Evolutionary conservation across 208 protist genomes (phyloP), one percentile per base, ranked within the genome.

Genomic region (Acanthamoeba healyi): DNA sequence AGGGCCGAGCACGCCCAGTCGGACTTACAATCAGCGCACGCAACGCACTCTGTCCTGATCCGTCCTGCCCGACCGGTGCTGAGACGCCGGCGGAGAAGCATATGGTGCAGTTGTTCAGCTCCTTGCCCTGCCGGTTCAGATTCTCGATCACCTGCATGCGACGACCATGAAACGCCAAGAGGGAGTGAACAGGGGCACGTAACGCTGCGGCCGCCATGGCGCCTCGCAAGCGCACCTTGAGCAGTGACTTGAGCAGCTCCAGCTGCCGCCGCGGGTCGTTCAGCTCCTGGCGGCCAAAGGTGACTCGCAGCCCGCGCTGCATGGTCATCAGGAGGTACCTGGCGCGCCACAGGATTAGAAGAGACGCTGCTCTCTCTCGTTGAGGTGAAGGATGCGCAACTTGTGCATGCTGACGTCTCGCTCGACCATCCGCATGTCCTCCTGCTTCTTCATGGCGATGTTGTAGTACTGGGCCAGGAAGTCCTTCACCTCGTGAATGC

Each of bases 11-110:
- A 22, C 51, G 12, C 15, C 1, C 15, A 22, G 15, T 24, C 51
- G 51, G 1, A 56, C 15, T 24, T 1, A 22, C 4, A 56, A 22
- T 22, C 3, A 6, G 15, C 15, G 24, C 51, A 56, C 51, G 51
- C 12, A 56, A 22, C n/a, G 29, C 29, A 61, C 24, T n/a, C 29
- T 63, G 70, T 5, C 34, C 19, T 32, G 70, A 46, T 1, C 34
- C 19, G 24, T 46, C 36, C 34, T 32, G 67, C 4, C 67, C 67
- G 10, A 79, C 36, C 15, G 67, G 67, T 4, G 49, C 42, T 7
- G 79, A 87, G n/a, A 87, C 42, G 7, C 79, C 79, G 22, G 79
- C 42, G 26, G 79, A 87, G 46, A 87, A 87, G 44, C 79, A 87
- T 2, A 87, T 51, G 79, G 42, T 87, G 79, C 79, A 87, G 79